Conservation (phyloP, 2,329 filamentous ascomycete genomes). For the Pestalotiopsis sp. region DNA sequence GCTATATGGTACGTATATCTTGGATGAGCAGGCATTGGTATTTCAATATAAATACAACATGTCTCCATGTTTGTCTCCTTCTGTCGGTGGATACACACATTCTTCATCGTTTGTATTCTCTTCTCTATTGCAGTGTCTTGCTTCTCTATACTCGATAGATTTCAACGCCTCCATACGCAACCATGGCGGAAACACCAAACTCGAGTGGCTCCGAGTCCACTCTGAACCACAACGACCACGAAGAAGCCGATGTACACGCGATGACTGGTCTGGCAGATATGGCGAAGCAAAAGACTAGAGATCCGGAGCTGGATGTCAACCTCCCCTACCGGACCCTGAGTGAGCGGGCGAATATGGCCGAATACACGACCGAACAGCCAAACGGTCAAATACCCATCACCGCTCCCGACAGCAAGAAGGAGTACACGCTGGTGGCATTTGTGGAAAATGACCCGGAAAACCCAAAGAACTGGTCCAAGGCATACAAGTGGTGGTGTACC, state of each 20-base stretch:
- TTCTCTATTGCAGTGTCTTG: not conserved
- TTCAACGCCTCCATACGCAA: not conserved
- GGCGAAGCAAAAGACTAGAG: slow-evolving; percentile 16
- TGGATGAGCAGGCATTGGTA: not conserved
- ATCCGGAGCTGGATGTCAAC: slow-evolving; percentile 50
- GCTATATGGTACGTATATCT: not conserved
- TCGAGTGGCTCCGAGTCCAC: slow-evolving; percentile 6
- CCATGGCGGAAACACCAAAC: not conserved
- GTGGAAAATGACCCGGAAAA: slow-evolving; percentile 72
- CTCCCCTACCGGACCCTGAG: slow-evolving; percentile 68
- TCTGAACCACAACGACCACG: not conserved
- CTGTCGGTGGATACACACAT: not conserved
- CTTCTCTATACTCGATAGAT: not conserved
- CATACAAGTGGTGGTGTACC: slow-evolving; percentile 80
- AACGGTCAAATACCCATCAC: slow-evolving; percentile 60
- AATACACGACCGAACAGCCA: slow-evolving; percentile 66
- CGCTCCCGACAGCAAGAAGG: slow-evolving; percentile 15
- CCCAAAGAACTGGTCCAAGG: slow-evolving; percentile 83
- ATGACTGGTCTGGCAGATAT: not conserved
- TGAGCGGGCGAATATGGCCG: slow-evolving; percentile 61
- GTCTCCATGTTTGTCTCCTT: not conserved
- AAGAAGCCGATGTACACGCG: not conserved
- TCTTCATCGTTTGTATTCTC: not conserved
- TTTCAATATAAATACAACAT: slow-evolving; percentile 6
- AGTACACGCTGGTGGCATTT: slow-evolving; percentile 63